phyloP scores from a whole-genome alignment of 2,329 filamentous ascomycete species.

The Sclerotinia minor region DNA sequence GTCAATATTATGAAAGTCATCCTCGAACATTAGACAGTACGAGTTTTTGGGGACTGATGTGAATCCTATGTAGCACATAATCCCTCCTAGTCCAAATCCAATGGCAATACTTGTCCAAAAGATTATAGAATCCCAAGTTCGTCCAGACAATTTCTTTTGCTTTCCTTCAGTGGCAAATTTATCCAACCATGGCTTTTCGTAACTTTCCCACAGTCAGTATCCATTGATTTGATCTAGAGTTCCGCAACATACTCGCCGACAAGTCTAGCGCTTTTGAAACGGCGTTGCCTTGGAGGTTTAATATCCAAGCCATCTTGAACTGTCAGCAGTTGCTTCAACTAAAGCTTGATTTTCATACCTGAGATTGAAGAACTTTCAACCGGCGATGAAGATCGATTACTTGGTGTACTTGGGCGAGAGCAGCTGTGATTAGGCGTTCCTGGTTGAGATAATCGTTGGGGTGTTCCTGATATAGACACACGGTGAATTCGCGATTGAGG shows the following conservation, averaged over 20 bases:
- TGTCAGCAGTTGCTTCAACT: neutral
- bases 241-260: constrained; percentile 25
- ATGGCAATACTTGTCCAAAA: constrained; percentile 22
- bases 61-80: constrained; percentile 27
- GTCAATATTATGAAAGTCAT: constrained; percentile 49
- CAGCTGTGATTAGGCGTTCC: constrained; percentile 16
- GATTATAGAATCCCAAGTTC: constrained; percentile 26
- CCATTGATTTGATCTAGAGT: neutral
- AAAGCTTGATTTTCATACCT: neutral
- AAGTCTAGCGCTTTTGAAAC: constrained; percentile 30
- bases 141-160: constrained; percentile 24
- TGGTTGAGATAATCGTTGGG: constrained; percentile 15
- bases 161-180: constrained; percentile 15
- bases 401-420: constrained; percentile 7
- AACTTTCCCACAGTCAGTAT: constrained; percentile 21
- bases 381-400: constrained; percentile 15
- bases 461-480: constrained; percentile 5
- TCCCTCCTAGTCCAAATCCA: constrained; percentile 25
- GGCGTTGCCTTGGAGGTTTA: constrained; percentile 21
- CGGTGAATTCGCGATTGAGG: constrained; percentile 9
- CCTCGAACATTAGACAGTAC: constrained; percentile 52
- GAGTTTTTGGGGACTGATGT: constrained; percentile 32
- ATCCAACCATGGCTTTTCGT: constrained; percentile 30
- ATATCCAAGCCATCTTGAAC: constrained; percentile 7
- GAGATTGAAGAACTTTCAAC: constrained; percentile 18